Base-by-base conservation (phyloP, 345 rosid species). In the Eucalyptus erythrocorys region DNA sequence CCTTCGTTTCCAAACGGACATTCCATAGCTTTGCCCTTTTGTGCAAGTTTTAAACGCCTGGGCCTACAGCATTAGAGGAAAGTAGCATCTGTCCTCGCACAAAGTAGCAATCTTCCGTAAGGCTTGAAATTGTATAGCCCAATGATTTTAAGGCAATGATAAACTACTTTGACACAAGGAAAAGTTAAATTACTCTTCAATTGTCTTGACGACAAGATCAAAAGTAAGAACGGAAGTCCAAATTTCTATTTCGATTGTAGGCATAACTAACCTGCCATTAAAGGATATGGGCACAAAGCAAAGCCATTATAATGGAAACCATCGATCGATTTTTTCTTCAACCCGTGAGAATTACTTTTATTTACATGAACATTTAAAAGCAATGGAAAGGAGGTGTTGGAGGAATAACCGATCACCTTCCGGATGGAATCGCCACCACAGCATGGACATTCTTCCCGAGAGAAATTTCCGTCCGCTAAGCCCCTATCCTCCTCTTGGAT, bases 11-110 rank as follows among this genome's bases (percentile, higher is more conserved):
- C 71, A 64, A 64, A 64, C 32, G 37, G 71, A 64, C 71, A 2
- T 64, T 30, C 19, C 37, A 3, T 64, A 64, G 32, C 71, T 64
- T 64, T 64, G 37, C 19, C 71, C 17, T 4, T 30, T 30, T 13
- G 34, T 30, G 16, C 71, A 13, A 61, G 71, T 61, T 61, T 13
- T 30, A 27, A 30, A 61, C 71, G 0, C 1, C 34, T 61, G 34
- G 71, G 34, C 32, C 34, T 6, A 13, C 71, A 64, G 10, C 8
- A n/a, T 14, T 7, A n/a, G 71, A 64, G 71, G 37, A 64, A 64
- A 0, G 37, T 7, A 26, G 6, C 24, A 57, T 17, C n/a, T 57
- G n/a, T 26, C 0, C n/a, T 57, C 7, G 57, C 57, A 0, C 32
- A 27, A 27, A 59, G 68, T 59, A 59, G 32, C 32, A 59, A 59